Conservation (phyloP, 257 asterid genomes). For the Solanum gandarillasii region DNA sequence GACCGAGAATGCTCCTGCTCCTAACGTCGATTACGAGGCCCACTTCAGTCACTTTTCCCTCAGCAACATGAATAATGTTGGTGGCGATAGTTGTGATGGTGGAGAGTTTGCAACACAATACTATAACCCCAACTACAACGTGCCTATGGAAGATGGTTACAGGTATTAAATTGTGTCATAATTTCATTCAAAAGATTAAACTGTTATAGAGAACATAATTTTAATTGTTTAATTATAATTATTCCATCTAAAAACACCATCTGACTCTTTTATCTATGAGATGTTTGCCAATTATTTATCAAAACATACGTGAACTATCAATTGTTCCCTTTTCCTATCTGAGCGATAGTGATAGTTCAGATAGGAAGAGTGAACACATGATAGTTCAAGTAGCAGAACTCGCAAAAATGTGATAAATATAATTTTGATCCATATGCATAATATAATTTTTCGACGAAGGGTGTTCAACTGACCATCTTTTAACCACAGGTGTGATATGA, state of each 20-base stretch:
- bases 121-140: not conserved
- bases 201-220: not conserved
- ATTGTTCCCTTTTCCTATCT: not conserved
- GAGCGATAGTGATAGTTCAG: not conserved
- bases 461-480: not conserved
- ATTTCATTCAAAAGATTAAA: not conserved
- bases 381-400: not conserved
- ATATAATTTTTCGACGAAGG: not conserved
- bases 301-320: not conserved
- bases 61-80: not conserved
- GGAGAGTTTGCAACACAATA: not conserved
- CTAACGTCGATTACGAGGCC: not conserved
- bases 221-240: not conserved
- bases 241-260: not conserved
- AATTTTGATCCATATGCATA: not conserved
- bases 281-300: not conserved
- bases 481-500: not conserved
- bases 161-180: not conserved
- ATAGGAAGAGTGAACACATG: not conserved
- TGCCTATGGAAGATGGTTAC: not conserved
- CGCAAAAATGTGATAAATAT: not conserved
- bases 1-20: not conserved
- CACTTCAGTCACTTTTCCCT: not conserved
- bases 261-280: not conserved
- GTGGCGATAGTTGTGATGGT: not conserved